A percentile compares a stretch with the other conserved stretches of the same genome.
phyloP scores from a whole-genome alignment of 2,329 filamentous ascomycete species.

The Coniochaeta sp. region DNA sequence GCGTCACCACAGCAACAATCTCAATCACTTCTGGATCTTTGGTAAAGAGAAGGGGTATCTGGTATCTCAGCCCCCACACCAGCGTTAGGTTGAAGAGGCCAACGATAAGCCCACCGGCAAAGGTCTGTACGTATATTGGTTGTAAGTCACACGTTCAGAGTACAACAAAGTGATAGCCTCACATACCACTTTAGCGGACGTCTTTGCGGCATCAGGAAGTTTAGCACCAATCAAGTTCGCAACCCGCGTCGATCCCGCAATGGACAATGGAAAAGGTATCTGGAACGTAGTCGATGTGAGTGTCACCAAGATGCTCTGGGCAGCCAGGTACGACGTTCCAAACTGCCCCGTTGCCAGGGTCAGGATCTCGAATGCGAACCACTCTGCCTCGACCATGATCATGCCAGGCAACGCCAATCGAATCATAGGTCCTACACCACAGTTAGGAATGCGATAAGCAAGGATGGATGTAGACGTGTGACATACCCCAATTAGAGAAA shows the following conservation, averaged over 20 bases:
- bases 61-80: constrained; percentile 47
- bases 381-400: constrained; percentile 62
- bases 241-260: constrained; percentile 62
- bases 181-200: constrained; percentile 49
- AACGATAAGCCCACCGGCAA: constrained; percentile 10
- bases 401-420: constrained; percentile 63
- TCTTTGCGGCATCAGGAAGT: constrained; percentile 56
- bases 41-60: constrained; percentile 57
- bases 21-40: constrained; percentile 46
- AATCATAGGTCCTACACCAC: constrained; percentile 55
- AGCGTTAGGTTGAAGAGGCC: constrained; percentile 58
- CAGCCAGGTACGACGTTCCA: constrained; percentile 57
- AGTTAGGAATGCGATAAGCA: background rate
- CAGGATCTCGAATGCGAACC: constrained; percentile 47
- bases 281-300: constrained; percentile 62
- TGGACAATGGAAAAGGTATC: constrained; percentile 64
- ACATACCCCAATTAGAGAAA: constrained; percentile 21
- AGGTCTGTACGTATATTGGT: background rate
- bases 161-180: background rate
- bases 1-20: constrained; percentile 50
- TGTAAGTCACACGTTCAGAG: background rate
- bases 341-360: constrained; percentile 60
- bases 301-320: constrained; percentile 61
- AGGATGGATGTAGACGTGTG: background rate
- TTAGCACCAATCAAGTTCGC: constrained; percentile 68